Conservation (phyloP, 2,329 filamentous ascomycete species). For the Xylariomycetidae sp. region DNA sequence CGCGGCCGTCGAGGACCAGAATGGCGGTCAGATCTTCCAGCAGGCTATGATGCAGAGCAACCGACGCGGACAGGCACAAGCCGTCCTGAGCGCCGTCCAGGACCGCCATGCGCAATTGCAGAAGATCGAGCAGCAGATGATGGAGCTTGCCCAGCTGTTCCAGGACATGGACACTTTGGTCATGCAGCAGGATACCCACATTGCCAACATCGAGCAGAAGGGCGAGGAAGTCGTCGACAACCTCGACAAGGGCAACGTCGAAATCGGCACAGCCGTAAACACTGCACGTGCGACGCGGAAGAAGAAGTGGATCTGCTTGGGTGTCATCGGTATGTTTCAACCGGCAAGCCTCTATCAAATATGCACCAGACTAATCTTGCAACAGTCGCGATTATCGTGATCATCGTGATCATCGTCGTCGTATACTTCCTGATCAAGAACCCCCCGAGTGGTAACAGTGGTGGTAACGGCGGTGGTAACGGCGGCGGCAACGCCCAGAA, state of each 20-base stretch:
- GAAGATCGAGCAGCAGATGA: constrained; percentile 88
- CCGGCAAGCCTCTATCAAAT: background rate
- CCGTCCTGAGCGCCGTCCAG: constrained; percentile 72
- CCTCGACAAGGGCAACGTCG: constrained; percentile 75
- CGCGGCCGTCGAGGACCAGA: constrained; percentile 67
- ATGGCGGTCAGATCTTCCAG: constrained; percentile 75
- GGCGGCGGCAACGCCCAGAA: constrained; percentile 8
- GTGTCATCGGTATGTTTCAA: constrained; percentile 54
- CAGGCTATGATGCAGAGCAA: constrained; percentile 79
- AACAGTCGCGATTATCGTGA: constrained; percentile 45
- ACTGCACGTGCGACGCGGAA: constrained; percentile 74
- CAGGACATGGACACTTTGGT: constrained; percentile 82
- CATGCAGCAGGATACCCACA: constrained; percentile 75
- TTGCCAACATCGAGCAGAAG: constrained; percentile 78
- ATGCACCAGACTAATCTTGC: constrained; percentile 18
- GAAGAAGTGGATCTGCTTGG: constrained; percentile 97
- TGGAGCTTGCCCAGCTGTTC: constrained; percentile 82
- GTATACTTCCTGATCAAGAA: constrained; percentile 19
- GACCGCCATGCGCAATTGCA: constrained; percentile 80
- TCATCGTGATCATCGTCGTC: constrained; percentile 45
- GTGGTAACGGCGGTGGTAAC: too few species aligned
- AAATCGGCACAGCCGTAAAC: constrained; percentile 74
- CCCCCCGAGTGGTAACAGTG: background rate
- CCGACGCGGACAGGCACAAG: constrained; percentile 73
- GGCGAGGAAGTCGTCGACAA: constrained; percentile 81